Evolutionary conservation across 2,329 filamentous ascomycete species (phyloP), one percentile per base, ranked within the genome.

Genomic region (Parastagonospora nodorum): DNA sequence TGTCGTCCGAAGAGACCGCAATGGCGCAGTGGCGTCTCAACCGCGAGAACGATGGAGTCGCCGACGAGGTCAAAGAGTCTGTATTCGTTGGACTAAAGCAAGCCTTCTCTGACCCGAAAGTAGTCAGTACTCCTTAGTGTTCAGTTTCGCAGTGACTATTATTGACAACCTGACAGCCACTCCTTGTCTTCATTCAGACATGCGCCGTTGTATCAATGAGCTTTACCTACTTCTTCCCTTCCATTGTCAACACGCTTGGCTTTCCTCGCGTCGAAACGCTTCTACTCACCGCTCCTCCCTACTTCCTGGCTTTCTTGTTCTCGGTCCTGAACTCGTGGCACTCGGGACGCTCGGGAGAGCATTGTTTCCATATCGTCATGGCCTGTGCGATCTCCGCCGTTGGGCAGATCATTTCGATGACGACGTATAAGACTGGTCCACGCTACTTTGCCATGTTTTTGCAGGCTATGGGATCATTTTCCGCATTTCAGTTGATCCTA

Each of bases 171-270:
- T 16, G 4, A 16, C 15, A 54, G 51, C 51, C 51, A 7, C 15
- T 54, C 1, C 48, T 54, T 4, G 75, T 82, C 1, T 68, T 84
- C 16, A 68, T 84, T 2, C 81, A 84, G 60, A 82, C 84, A 48
- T 61, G 77, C n/a, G 79, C 76, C 6, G 73, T 77, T 30, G 73
- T 78, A n/a, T 53, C 49, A 1, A 61, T 61, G 58, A 60, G 54
- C 1, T 86, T 87, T 60, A 82, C 85, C 39, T 86, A 86, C 63
- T 87, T 87, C 73, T 86, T 87, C 69, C 84, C 84, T 0, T 82
- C 78, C 0, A 85, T 87, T 44, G 81, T 86, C 1, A 75, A 81
- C 28, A 85, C 82, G 0, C 76, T 87, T 0, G 82, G 83, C 0
- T 87, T 82, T 60, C 75, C 76, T 2, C 76, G 65, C 15, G 79